phyloP scores from a whole-genome alignment of 805 yeast species.

The Pichia ethanolica region DNA sequence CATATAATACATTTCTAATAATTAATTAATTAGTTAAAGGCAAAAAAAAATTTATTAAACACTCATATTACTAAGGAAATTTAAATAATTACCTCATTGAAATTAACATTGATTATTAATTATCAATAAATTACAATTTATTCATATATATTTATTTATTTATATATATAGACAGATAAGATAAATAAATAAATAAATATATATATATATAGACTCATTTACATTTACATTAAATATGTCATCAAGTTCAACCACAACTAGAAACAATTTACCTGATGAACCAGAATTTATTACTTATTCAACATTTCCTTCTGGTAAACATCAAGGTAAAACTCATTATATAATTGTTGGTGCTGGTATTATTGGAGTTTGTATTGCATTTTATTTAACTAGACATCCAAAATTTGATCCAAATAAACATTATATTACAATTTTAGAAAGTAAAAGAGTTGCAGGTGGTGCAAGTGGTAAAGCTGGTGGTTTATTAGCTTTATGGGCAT shows the following conservation, averaged over 20 bases:
- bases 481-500: constrained; percentile 89
- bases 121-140: too few relatives aligned
- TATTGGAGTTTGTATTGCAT: constrained; percentile 92
- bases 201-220: too few relatives aligned
- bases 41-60: too few relatives aligned
- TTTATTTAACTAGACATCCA: constrained; percentile 78
- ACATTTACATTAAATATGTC: neutral
- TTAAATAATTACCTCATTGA: too few relatives aligned
- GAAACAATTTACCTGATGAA: constrained; percentile 9
- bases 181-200: too few relatives aligned
- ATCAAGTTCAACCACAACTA: neutral
- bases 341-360: constrained; percentile 93
- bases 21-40: too few relatives aligned
- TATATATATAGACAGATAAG: too few relatives aligned
- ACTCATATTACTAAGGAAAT: too few relatives aligned
- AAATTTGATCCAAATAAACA: constrained; percentile 62
- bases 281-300: constrained; percentile 26
- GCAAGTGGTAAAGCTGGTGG: constrained; percentile 99
- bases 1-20: too few relatives aligned
- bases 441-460: constrained; percentile 92
- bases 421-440: constrained; percentile 80
- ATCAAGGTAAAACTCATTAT: constrained; percentile 63
- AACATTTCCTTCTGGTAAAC: constrained; percentile 40
- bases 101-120: too few relatives aligned
- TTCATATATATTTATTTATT: too few relatives aligned